These are phyloP conservation scores for Aspergillus baeticus DNA, from an alignment of 495 filamentous ascomycete genomes.

Conservation along the genomic window DNA sequence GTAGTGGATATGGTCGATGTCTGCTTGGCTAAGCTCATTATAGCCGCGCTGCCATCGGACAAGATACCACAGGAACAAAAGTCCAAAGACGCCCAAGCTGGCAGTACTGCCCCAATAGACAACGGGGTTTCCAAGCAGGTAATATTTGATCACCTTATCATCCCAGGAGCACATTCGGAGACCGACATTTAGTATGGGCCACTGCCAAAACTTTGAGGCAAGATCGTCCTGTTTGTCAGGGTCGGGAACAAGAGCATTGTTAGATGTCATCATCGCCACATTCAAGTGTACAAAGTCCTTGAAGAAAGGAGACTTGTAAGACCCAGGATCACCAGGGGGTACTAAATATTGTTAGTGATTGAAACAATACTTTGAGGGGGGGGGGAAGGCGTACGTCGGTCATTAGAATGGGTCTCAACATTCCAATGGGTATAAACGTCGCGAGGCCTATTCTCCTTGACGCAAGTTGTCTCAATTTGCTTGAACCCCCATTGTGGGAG, in stretches of 20 bases:
- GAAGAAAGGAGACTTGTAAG: slow-evolving; percentile 94
- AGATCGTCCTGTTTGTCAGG: slow-evolving; percentile 99
- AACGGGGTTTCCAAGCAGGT: slow-evolving; percentile 92
- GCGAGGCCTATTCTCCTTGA: slow-evolving; percentile 86
- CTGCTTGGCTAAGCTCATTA: slow-evolving; percentile 71
- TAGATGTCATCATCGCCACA: slow-evolving; percentile 99
- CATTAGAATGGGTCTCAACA: slow-evolving; percentile 91
- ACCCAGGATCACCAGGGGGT: slow-evolving; percentile 83
- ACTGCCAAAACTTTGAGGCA: slow-evolving; percentile 97
- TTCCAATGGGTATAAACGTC: slow-evolving; percentile 99
- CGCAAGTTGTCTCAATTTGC: slow-evolving; percentile 96
- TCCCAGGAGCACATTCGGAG: slow-evolving; percentile 99
- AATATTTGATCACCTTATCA: slow-evolving; percentile 93
- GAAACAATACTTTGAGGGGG: not conserved
- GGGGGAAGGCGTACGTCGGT: slow-evolving; percentile 67
- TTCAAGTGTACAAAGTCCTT: slow-evolving; percentile 97
- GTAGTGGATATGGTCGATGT: slow-evolving; percentile 94
- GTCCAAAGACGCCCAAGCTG: slow-evolving; percentile 67
- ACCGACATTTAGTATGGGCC: slow-evolving; percentile 93
- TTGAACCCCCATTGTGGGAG: slow-evolving; percentile 99
- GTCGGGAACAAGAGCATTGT: slow-evolving; percentile 96
- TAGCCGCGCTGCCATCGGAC: slow-evolving; percentile 96
- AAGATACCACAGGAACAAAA: slow-evolving; percentile 78
- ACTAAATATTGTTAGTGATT: slow-evolving; percentile 48
- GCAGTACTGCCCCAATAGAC: slow-evolving; percentile 94